Base-by-base conservation (phyloP, 1,284 basidiomycete genomes). In the Ustilago hordei region DNA sequence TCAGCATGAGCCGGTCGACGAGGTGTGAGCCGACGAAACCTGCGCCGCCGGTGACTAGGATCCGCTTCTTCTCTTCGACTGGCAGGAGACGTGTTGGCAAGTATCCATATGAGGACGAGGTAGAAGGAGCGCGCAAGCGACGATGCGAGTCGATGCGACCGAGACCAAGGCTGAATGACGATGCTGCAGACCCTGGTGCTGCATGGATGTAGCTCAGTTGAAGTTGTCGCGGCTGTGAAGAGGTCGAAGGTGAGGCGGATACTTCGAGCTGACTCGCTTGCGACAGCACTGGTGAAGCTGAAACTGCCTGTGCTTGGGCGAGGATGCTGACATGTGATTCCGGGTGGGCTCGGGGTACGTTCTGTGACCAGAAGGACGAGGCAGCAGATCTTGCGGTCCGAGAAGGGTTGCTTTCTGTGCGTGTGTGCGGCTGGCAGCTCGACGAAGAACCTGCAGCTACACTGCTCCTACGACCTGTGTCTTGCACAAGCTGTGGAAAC, bases 11-110 rank as follows among this genome's bases (percentile, higher is more conserved):
- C 61, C 96, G 91, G 88, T 99, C 96, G 19, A 87, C 87, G 6
- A 99, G 91, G 88, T 99, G 96, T 50, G 94, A 96, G 35, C 96
- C 96, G 68, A 99, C 95, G 86, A 99, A 99, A 35, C 95, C 95
- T 55, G 96, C 96, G 63, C 79, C 95, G 77, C 95, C 95, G 17
- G 95, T 98, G 78, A 96, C 91, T 47, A 99, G 91, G 81, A 98
- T 89, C 56, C 96, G 92, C 88, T 96, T 97, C 83, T 94, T 91
- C 74, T 89, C 87, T 4, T 91, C 89, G 38, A 93, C 91, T 19
- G 93, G 88, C 39, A 98, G 90, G 56, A 95, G 91, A 79, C 91
- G 93, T 64, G 98, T 95, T 5, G 95, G 94, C 9, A 94, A 93
- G 95, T 98, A 73, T 28, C 64, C 73, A 39, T 61, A 67, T 11